phyloP scores from a whole-genome alignment of 805 yeast species.

The Sugiyamaella marilandica region DNA sequence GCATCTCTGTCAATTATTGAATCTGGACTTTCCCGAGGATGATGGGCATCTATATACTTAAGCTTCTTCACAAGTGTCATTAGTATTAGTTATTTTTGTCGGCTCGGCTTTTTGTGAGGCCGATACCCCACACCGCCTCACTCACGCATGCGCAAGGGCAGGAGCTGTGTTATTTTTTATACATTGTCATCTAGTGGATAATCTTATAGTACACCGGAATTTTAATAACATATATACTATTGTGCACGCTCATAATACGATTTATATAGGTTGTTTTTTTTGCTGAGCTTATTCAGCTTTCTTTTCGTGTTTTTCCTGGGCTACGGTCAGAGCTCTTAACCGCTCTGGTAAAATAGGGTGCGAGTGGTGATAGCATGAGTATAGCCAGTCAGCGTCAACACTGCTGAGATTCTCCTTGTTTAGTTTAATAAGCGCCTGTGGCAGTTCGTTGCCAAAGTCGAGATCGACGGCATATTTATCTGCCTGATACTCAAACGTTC shows the following conservation, averaged over 20 bases:
- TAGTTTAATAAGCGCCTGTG: slow-evolving; percentile 66
- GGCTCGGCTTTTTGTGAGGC: no score
- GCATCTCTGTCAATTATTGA: slow-evolving; percentile 41
- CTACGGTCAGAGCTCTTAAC: slow-evolving; percentile 56
- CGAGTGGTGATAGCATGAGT: slow-evolving; percentile 80
- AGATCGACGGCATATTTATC: slow-evolving; percentile 75
- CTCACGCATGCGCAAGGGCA: no score
- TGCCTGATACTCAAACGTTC: slow-evolving; percentile 91
- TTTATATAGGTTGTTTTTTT: not conserved
- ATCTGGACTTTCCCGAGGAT: slow-evolving; percentile 36
- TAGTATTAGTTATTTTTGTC: not conserved
- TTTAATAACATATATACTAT: no score
- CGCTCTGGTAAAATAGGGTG: slow-evolving; percentile 94
- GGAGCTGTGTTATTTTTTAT: no score
- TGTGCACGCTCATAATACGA: no score
- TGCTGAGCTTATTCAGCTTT: slow-evolving; percentile 10
- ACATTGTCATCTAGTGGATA: no score
- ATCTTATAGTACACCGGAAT: no score
- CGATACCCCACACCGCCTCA: no score
- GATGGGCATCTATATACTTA: slow-evolving; percentile 23
- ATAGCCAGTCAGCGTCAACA: slow-evolving; percentile 86
- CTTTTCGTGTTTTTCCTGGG: slow-evolving; percentile 3
- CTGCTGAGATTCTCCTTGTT: slow-evolving; percentile 77
- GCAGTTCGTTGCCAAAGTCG: slow-evolving; percentile 66
- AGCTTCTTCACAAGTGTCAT: not conserved